Percentiles rank a stretch among this genome's conserved stretches.
These are phyloP conservation scores for Dactylellina leptospora DNA, from an alignment of 2,329 filamentous ascomycete genomes.

Conservation along the genomic window DNA sequence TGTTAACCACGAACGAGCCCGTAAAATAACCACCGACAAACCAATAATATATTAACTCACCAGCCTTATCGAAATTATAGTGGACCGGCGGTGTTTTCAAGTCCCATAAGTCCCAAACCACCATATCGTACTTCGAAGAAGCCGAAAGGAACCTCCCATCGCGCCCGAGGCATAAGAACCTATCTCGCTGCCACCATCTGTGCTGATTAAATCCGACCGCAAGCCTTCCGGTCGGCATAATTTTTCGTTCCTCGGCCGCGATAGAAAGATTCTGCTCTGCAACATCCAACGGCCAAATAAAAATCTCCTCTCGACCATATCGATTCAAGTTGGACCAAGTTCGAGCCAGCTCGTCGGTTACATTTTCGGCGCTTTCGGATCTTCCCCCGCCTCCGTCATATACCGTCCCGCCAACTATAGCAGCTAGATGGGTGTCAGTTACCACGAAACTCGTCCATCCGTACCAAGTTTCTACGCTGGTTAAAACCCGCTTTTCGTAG, in stretches of 20 bases:
- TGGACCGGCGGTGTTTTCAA: slow-evolving; percentile 9
- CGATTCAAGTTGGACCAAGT: slow-evolving; percentile 46
- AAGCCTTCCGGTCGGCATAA: slow-evolving; percentile 29
- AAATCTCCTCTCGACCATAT: slow-evolving; percentile 54
- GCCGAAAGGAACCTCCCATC: slow-evolving; percentile 51
- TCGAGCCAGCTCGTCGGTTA: slow-evolving; percentile 12
- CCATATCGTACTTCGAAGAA: slow-evolving; percentile 32
- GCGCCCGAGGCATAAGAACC: slow-evolving; percentile 51
- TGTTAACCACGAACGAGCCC: no score
- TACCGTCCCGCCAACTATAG: slow-evolving; percentile 54
- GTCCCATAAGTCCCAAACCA: slow-evolving; percentile 49
- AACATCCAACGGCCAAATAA: slow-evolving; percentile 36
- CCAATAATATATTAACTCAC: neutral
- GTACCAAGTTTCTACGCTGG: slow-evolving; percentile 28
- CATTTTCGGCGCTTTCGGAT: slow-evolving; percentile 34
- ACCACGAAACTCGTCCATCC: slow-evolving; percentile 56
- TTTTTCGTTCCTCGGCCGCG: slow-evolving; percentile 26
- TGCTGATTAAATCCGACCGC: slow-evolving; percentile 30
- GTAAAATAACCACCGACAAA: no score
- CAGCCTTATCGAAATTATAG: slow-evolving; percentile 3
- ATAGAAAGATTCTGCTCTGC: slow-evolving; percentile 22
- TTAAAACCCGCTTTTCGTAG: slow-evolving; percentile 49
- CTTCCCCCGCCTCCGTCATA: no score
- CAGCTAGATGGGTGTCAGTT: slow-evolving; percentile 54
- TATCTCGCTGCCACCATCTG: slow-evolving; percentile 43